These are phyloP conservation scores for Mycena amicta DNA, from an alignment of 768 basidiomycete species.

Conservation along the genomic window DNA sequence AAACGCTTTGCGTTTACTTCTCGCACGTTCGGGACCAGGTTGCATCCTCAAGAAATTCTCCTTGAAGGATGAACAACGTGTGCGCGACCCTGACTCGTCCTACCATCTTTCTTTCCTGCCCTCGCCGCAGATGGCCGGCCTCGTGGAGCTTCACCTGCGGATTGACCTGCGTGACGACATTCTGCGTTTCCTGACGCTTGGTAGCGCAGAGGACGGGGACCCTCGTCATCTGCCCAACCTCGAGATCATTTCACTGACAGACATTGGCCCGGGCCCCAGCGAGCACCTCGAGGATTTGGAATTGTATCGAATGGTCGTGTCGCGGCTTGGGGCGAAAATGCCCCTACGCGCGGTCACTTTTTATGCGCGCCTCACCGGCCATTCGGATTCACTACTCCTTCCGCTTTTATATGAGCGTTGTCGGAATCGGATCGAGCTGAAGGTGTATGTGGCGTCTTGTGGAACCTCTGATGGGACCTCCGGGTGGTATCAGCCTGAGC, in stretches of 20 bases:
- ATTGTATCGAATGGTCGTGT: constrained; percentile 18
- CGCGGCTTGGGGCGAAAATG: constrained; percentile 11
- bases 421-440: constrained; percentile 15
- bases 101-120: constrained; percentile 4
- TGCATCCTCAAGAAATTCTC: constrained; percentile 12
- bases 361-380: constrained; percentile 12
- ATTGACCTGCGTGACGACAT: constrained; percentile 12
- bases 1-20: constrained; percentile 3
- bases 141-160: constrained; percentile 16
- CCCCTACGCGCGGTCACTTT: constrained; percentile 8
- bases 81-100: neutral
- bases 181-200: constrained; percentile 14
- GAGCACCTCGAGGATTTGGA: constrained; percentile 16
- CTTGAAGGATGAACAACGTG: constrained; percentile 4
- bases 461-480: neutral
- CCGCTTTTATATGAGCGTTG: constrained; percentile 20
- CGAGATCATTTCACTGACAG: constrained; percentile 9
- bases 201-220: neutral
- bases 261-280: neutral
- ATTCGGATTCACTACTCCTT: constrained; percentile 12
- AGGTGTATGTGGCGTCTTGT: constrained; percentile 12
- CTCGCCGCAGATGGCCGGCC: constrained; percentile 6
- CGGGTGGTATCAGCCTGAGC: constrained; percentile 18
- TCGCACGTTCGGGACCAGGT: constrained; percentile 1
- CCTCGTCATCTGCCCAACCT: constrained; percentile 9